Evolutionary conservation across 352 stramenopile species (phyloP).

Genomic region (Phytopythium oedochilum): DNA sequence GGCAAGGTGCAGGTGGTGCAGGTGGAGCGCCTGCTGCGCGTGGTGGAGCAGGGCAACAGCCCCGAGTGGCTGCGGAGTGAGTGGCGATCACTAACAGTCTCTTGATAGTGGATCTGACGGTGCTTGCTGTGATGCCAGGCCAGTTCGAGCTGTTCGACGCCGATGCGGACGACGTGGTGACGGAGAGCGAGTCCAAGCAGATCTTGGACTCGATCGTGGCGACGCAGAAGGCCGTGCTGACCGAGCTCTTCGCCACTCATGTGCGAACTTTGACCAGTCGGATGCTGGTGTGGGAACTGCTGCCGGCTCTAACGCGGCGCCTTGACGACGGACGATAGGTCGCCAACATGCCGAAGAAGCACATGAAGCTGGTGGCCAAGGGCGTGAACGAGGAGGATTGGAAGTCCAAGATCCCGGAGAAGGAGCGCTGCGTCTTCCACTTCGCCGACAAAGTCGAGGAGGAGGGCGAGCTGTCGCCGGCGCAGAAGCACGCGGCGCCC

Average conservation of each 20-base stretch:
- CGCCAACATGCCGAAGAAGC: conserved; percentile 59
- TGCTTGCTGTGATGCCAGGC: conserved; percentile 16
- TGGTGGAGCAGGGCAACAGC: conserved; percentile 29
- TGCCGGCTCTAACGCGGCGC: too few species aligned
- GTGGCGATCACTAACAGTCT: too few species aligned
- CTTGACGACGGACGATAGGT: too few species aligned
- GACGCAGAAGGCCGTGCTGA: conserved; percentile 48
- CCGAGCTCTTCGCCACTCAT: conserved; percentile 58
- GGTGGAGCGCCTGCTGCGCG: conserved; percentile 34
- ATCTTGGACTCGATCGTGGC: conserved; percentile 58
- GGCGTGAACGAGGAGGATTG: conserved; percentile 56
- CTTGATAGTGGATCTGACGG: too few species aligned
- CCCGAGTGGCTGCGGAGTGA: conserved; percentile 42
- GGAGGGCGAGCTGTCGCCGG: conserved; percentile 6
- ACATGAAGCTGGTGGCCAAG: conserved; percentile 41
- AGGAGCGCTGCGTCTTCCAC: conserved; percentile 70
- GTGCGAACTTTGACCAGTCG: conserved; percentile 14
- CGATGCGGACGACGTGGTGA: conserved; percentile 47
- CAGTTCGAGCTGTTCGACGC: conserved; percentile 61
- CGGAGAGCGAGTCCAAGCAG: conserved; percentile 45
- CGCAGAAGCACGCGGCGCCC: neutral
- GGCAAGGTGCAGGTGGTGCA: conserved; percentile 40
- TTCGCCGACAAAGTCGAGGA: conserved; percentile 62
- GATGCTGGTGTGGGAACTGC: neutral
- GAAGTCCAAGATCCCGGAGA: conserved; percentile 70